Base-by-base conservation (phyloP, 768 basidiomycete species). In the Termitomyces sp. region DNA sequence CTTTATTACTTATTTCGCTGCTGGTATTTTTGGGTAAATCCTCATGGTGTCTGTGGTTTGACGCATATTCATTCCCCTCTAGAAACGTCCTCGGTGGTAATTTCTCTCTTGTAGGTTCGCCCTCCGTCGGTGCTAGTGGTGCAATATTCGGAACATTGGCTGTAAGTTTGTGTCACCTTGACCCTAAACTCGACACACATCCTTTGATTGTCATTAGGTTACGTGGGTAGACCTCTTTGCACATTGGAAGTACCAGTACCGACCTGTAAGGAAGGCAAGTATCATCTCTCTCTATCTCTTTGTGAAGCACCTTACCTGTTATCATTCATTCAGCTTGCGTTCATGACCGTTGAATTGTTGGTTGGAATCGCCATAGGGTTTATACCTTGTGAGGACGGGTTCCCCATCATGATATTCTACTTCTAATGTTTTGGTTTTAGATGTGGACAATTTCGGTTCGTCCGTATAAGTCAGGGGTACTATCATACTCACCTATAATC, bases 61-160 rank as follows among this genome's bases (percentile, higher is more conserved):
- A 56, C 29, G 10, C 18, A 37, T 53, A 22, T 54, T 24, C n/a
- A 60, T 18, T 29, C 5, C 46, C 14, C 18, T 31, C 26, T 64
- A 90, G 89, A 36, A 93, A 93, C 63, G 81, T 94, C 26, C 77
- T 98, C 27, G 95, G 96, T 24, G 94, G 93, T 2, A 98, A 97
- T 71, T 98, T 98, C 67, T 79, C 92, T 2, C 74, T 96, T 13
- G 88, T 94, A 4, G 95, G 94, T 8, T 73, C 87, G 20, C 94
- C 96, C 0, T 93, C 91, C 13, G 80, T 94, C 12, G 96, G 96
- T 44, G 97, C 96, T 2, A 91, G 88, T 62, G 96, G 96, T 6
- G 93, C 95, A 1, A 89, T 98, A 55, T 94, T 96, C 57, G 93
- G 92, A 16, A 91, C 89, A 2, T 74, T 93, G 42, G 89, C 87